Evolutionary conservation across 805 yeast species (phyloP).

Genomic region (Cyberlindnera samutprakarnensis): DNA sequence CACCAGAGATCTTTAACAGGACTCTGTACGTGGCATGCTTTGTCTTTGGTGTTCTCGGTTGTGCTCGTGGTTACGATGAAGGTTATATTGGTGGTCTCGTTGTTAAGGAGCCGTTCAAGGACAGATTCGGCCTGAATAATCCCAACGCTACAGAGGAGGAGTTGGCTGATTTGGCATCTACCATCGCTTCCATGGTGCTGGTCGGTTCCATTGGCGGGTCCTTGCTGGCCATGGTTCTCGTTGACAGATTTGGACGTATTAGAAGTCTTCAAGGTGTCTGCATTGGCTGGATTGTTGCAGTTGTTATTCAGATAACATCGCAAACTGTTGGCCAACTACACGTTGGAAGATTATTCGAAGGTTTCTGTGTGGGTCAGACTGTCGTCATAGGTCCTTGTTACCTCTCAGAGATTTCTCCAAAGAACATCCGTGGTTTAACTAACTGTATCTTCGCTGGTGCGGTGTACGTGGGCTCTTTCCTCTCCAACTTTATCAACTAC

Average conservation of each 20-base stretch:
- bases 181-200: slow-evolving; percentile 53
- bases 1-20: slow-evolving; percentile 39
- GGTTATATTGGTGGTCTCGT: slow-evolving; percentile 42
- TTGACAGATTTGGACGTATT: slow-evolving; percentile 45
- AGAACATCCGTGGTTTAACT: slow-evolving; percentile 43
- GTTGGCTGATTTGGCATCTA: slow-evolving; percentile 41
- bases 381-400: slow-evolving; percentile 50
- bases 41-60: slow-evolving; percentile 48
- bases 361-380: slow-evolving; percentile 50
- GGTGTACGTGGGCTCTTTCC: slow-evolving; percentile 46
- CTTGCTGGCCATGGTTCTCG: slow-evolving; percentile 37
- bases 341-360: slow-evolving; percentile 50
- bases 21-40: slow-evolving; percentile 37
- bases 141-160: slow-evolving; percentile 25
- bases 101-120: slow-evolving; percentile 34
- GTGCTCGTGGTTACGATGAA: slow-evolving; percentile 53
- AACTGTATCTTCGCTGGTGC: slow-evolving; percentile 50
- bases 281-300: slow-evolving; percentile 37
- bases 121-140: slow-evolving; percentile 38
- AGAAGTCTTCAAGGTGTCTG: slow-evolving; percentile 38
- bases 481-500: slow-evolving; percentile 42
- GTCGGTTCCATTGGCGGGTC: slow-evolving; percentile 50
- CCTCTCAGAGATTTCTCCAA: slow-evolving; percentile 46
- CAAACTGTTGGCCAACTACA: slow-evolving; percentile 40
- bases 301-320: slow-evolving; percentile 41